These are phyloP conservation scores for Eleusine coracana DNA, from an alignment of 176 grass and related monocot species.

Conservation along the genomic window DNA sequence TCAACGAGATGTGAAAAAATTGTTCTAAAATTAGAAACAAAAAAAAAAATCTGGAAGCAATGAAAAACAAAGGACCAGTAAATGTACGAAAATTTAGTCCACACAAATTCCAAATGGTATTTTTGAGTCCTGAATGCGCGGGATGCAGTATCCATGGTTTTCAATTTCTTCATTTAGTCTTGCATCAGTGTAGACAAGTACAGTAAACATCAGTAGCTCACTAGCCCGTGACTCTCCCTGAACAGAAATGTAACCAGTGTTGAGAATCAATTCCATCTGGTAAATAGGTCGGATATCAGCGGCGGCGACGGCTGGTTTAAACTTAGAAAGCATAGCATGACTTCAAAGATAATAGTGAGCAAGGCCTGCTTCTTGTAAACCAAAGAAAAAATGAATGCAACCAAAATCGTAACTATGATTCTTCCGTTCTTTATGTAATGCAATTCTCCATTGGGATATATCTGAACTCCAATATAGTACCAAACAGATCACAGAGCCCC, in stretches of 20 bases:
- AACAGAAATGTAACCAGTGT: neutral
- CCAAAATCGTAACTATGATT: neutral
- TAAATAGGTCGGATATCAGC: neutral
- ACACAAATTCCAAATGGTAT: no score
- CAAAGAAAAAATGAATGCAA: neutral
- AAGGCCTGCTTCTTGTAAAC: neutral
- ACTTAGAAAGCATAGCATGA: neutral
- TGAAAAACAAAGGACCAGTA: no score
- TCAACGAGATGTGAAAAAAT: no score
- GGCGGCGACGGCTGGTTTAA: neutral
- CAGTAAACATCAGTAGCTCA: no score
- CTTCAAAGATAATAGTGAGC: neutral
- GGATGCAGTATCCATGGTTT: no score
- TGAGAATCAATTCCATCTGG: neutral
- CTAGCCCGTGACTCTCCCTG: neutral
- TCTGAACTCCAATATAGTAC: neutral
- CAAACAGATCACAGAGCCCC: neutral
- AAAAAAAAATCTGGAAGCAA: no score
- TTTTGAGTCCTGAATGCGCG: no score
- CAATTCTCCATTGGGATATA: neutral
- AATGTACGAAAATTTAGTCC: no score
- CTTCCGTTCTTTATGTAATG: neutral
- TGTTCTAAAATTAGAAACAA: no score
- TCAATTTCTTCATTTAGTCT: no score
- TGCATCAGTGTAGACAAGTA: no score